A percentile compares a stretch with the other conserved stretches of the same genome.
These are phyloP conservation scores for Penicillium sp. DNA, from an alignment of 2,329 filamentous ascomycete genomes.

Conservation along the genomic window DNA sequence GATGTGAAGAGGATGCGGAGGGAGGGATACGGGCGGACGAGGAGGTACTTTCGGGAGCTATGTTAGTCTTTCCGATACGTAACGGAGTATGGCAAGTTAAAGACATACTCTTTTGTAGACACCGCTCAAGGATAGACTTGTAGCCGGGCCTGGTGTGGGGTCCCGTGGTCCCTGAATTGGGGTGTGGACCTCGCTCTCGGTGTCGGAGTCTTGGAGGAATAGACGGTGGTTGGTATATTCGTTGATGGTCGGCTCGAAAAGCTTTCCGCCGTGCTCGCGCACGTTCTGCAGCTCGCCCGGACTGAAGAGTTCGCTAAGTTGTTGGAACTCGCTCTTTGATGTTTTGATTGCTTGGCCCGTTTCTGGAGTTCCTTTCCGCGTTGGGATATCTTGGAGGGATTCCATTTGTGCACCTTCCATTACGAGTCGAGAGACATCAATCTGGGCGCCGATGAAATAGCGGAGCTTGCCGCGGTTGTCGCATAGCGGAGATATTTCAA, in stretches of 20 bases:
- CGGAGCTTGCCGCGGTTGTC: slow-evolving; percentile 58
- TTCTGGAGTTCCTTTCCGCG: slow-evolving; percentile 21
- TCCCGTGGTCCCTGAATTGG: neutral
- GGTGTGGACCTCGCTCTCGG: slow-evolving; percentile 5
- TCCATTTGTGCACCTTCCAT: slow-evolving; percentile 59
- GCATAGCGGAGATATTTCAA: slow-evolving; percentile 62
- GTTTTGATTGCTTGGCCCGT: slow-evolving; percentile 14
- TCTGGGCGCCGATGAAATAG: slow-evolving; percentile 64
- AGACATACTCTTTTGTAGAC: slow-evolving; percentile 50
- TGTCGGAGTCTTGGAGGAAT: slow-evolving; percentile 11
- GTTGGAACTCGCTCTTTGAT: slow-evolving; percentile 54
- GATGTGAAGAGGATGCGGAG: slow-evolving; percentile 61
- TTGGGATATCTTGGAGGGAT: slow-evolving; percentile 46
- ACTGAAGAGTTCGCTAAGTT: slow-evolving; percentile 62
- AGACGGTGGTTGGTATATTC: slow-evolving; percentile 9
- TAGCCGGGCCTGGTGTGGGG: neutral
- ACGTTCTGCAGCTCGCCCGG: slow-evolving; percentile 58
- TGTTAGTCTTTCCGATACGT: neutral
- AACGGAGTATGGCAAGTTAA: neutral
- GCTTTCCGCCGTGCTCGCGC: slow-evolving; percentile 52
- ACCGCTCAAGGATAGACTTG: slow-evolving; percentile 27
- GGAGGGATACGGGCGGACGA: slow-evolving; percentile 52
- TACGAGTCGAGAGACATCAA: slow-evolving; percentile 60
- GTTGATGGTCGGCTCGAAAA: slow-evolving; percentile 23
- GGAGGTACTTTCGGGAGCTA: slow-evolving; percentile 29